These are phyloP conservation scores for Trichoderma guizhouense DNA, from an alignment of 2,329 filamentous ascomycete genomes.

Conservation along the genomic window DNA sequence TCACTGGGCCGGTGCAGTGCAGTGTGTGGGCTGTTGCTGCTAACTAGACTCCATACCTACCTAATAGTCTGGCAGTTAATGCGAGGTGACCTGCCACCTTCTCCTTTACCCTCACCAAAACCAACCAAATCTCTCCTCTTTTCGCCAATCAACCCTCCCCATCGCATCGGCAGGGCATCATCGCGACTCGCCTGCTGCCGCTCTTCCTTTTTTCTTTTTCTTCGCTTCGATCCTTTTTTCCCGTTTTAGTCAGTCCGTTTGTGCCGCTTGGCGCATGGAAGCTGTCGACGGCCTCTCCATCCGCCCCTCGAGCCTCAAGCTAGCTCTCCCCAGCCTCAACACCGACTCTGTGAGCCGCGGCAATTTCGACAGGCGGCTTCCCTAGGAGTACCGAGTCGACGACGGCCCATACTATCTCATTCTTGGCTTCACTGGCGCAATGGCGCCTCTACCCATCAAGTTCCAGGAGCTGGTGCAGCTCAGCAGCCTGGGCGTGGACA, in stretches of 20 bases:
- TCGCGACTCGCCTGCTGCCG: constrained; percentile 22
- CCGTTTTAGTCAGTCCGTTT: constrained; percentile 20
- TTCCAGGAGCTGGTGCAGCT: constrained; percentile 85
- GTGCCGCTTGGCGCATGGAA: constrained; percentile 39
- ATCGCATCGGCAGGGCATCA: constrained; percentile 29
- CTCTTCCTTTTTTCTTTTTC: constrained; percentile 9
- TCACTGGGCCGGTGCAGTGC: not conserved
- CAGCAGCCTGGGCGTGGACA: constrained; percentile 46
- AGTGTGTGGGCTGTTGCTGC: constrained; percentile 10
- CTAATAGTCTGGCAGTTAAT: not conserved
- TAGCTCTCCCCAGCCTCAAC: constrained; percentile 15
- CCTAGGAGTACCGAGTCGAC: constrained; percentile 20
- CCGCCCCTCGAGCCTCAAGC: constrained; percentile 24
- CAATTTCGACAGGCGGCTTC: constrained; percentile 24
- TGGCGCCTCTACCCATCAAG: constrained; percentile 81
- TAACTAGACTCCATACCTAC: not conserved
- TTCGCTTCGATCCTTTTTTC: constrained; percentile 18
- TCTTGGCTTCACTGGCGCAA: constrained; percentile 36
- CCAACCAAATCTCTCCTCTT: constrained; percentile 19
- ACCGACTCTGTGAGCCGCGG: constrained; percentile 24
- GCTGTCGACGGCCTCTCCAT: constrained; percentile 30
- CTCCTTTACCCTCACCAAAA: constrained; percentile 23
- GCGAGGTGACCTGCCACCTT: constrained; percentile 27
- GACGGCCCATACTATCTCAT: constrained; percentile 20
- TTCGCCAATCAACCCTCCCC: constrained; percentile 19